phyloP scores from a whole-genome alignment of 345 rosid species.

The Populus nigra region DNA sequence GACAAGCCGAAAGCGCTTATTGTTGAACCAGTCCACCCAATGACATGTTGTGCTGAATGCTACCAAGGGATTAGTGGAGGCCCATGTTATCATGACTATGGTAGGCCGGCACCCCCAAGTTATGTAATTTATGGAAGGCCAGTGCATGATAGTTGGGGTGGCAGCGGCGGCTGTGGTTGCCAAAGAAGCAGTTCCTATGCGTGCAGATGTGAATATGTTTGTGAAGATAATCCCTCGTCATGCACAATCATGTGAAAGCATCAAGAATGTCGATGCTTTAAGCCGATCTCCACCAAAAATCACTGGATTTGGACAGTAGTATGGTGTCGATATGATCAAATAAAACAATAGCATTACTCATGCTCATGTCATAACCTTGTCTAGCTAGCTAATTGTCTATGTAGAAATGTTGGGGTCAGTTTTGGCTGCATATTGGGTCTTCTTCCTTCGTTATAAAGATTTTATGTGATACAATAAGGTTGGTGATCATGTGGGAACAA shows the following conservation, averaged over 20 bases:
- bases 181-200: conserved; percentile 11
- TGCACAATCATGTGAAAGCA: conserved; percentile 52
- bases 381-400: no score
- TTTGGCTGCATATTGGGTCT: no score
- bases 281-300: no score
- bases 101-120: background rate
- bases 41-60: conserved; percentile 27
- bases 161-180: conserved; percentile 16
- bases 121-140: conserved; percentile 28
- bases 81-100: conserved; percentile 15
- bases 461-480: no score
- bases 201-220: conserved; percentile 34
- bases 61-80: conserved; percentile 22
- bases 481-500: no score
- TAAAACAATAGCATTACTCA: no score
- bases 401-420: no score
- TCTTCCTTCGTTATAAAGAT: no score
- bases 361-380: no score
- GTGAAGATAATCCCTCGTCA: conserved; percentile 48
- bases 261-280: no score
- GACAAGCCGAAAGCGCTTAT: background rate
- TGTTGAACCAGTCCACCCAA: background rate
- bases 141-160: conserved; percentile 21
- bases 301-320: background rate
- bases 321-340: no score